Evolutionary conservation across 2,329 filamentous ascomycete species (phyloP).

Genomic region (Fusarium falciforme): DNA sequence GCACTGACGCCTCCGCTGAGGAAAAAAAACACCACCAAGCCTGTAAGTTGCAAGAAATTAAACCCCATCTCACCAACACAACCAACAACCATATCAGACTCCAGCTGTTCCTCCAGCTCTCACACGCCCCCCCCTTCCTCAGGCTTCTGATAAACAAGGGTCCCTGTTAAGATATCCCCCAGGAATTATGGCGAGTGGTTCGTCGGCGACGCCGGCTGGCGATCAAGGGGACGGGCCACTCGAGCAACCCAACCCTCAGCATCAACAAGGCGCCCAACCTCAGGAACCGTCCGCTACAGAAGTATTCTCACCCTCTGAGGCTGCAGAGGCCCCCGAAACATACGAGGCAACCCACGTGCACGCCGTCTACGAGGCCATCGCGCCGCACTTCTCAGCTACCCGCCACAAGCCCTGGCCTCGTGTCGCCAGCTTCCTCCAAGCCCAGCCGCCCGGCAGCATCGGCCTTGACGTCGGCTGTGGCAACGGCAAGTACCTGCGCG

Average conservation of each 20-base stretch:
- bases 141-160: not conserved
- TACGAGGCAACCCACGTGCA: constrained; percentile 94
- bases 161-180: not conserved
- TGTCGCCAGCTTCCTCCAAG: constrained; percentile 80
- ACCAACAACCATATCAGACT: not conserved
- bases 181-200: constrained; percentile 40
- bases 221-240: constrained; percentile 31
- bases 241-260: constrained; percentile 14
- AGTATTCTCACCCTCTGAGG: constrained; percentile 32
- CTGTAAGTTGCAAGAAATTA: constrained; percentile 33
- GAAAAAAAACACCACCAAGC: not conserved
- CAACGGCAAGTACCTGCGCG: constrained; percentile 93
- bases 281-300: constrained; percentile 10
- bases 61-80: not conserved
- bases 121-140: not conserved
- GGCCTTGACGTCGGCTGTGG: constrained; percentile 95
- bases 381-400: constrained; percentile 84
- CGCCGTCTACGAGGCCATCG: constrained; percentile 88
- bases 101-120: not conserved
- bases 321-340: constrained; percentile 55
- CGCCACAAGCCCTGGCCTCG: constrained; percentile 91
- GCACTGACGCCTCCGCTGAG: not conserved
- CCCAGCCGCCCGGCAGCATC: constrained; percentile 75
- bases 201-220: constrained; percentile 39
- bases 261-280: constrained; percentile 24